Percentiles rank a stretch among this genome's conserved stretches.
These are phyloP conservation scores for Komagataella populi DNA, from an alignment of 805 yeast species.

Conservation along the genomic window DNA sequence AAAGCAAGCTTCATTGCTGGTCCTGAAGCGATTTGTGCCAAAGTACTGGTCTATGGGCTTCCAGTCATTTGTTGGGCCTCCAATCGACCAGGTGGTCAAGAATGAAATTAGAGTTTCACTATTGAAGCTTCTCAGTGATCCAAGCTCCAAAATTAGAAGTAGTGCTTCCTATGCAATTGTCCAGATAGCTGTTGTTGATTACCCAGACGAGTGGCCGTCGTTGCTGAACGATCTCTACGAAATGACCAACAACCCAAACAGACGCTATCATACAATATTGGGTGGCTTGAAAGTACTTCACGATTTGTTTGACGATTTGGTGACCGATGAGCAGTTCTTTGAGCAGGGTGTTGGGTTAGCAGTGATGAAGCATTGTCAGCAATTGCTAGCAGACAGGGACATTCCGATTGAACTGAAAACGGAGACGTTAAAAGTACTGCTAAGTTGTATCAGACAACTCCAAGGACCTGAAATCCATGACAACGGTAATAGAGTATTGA, in stretches of 20 bases:
- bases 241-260: neutral
- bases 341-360: conserved; percentile 52
- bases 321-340: conserved; percentile 80
- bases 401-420: conserved; percentile 22
- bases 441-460: conserved; percentile 37
- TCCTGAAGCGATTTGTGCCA: conserved; percentile 56
- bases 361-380: conserved; percentile 35
- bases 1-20: conserved; percentile 53
- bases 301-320: conserved; percentile 76
- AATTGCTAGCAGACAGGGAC: conserved; percentile 19
- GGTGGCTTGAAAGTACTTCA: conserved; percentile 50
- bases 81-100: conserved; percentile 42
- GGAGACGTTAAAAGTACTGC: conserved; percentile 36
- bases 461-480: conserved; percentile 33
- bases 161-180: conserved; percentile 65
- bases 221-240: conserved; percentile 36
- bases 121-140: conserved; percentile 30
- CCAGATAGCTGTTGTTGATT: conserved; percentile 80
- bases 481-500: conserved; percentile 20
- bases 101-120: conserved; percentile 32
- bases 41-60: conserved; percentile 78
- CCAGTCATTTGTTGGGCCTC: conserved; percentile 57
- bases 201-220: conserved; percentile 93
- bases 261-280: conserved; percentile 17
- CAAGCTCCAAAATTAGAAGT: conserved; percentile 46